phyloP scores from a whole-genome alignment of 2,329 filamentous ascomycete species.

The Cercospora sp. region DNA sequence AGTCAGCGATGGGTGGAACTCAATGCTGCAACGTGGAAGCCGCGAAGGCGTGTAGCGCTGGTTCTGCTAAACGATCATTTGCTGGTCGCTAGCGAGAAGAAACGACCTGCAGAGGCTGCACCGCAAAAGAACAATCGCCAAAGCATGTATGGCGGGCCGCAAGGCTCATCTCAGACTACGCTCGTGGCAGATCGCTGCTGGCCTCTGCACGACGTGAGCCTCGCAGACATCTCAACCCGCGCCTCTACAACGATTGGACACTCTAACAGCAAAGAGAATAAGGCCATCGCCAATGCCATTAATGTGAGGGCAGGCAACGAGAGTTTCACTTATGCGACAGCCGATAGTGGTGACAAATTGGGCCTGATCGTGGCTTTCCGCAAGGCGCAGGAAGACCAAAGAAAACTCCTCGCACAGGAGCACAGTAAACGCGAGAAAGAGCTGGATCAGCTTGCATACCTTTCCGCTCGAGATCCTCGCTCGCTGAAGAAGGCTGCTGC shows the following conservation, averaged over 20 bases:
- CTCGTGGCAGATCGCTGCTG: slow-evolving; percentile 93
- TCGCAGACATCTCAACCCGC: slow-evolving; percentile 74
- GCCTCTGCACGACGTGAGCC: slow-evolving; percentile 87
- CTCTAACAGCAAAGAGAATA: slow-evolving; percentile 51
- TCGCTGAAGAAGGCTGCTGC: slow-evolving; percentile 60
- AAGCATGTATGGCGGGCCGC: slow-evolving; percentile 46
- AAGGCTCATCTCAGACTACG: slow-evolving; percentile 53
- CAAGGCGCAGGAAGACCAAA: slow-evolving; percentile 87
- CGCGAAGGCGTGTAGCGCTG: slow-evolving; percentile 82
- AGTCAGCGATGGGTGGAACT: slow-evolving; percentile 93
- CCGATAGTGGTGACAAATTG: slow-evolving; percentile 71
- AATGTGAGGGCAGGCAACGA: slow-evolving; percentile 87
- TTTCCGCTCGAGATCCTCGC: slow-evolving; percentile 37
- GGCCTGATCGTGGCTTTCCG: slow-evolving; percentile 83
- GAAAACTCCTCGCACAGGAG: slow-evolving; percentile 80
- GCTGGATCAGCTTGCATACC: slow-evolving; percentile 36
- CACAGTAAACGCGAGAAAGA: slow-evolving; percentile 79
- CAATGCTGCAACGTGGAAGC: slow-evolving; percentile 96
- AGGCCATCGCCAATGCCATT: slow-evolving; percentile 71
- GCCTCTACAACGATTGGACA: slow-evolving; percentile 28
- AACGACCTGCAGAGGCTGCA: slow-evolving; percentile 54
- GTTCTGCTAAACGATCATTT: slow-evolving; percentile 94
- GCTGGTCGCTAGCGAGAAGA: slow-evolving; percentile 90
- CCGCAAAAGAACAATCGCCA: slow-evolving; percentile 33
- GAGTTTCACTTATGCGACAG: slow-evolving; percentile 88